Evolutionary conservation across 169 alveolate genomes (phyloP).

Genomic region (Plasmodium knowlesi): DNA sequence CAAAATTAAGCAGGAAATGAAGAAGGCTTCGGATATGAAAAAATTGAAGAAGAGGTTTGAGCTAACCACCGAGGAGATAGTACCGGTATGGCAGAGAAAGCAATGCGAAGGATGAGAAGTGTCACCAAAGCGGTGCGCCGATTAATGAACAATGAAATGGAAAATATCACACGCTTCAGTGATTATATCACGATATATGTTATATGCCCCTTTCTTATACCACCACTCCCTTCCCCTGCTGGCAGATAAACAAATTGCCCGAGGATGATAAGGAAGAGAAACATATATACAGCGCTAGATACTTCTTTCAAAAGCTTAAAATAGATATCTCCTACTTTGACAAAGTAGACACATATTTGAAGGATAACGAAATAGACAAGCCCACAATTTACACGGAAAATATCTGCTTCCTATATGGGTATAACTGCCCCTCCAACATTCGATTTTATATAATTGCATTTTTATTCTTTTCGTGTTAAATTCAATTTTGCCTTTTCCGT

Average conservation of each 20-base stretch:
- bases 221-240: not conserved
- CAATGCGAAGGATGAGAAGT: not conserved
- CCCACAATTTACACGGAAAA: conserved; percentile 68
- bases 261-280: conserved; percentile 71
- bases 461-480: not conserved
- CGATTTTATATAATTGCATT: not conserved
- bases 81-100: conserved; percentile 43
- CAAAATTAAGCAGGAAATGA: conserved; percentile 78
- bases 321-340: conserved; percentile 70
- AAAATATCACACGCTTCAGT: not conserved
- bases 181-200: not conserved
- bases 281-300: conserved; percentile 56
- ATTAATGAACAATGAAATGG: not conserved
- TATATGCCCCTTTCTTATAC: not conserved
- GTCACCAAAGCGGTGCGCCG: not conserved
- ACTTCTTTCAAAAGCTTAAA: conserved; percentile 70
- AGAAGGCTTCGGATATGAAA: conserved; percentile 80
- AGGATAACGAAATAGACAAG: conserved; percentile 51
- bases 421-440: not conserved
- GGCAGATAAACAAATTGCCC: conserved; percentile 51
- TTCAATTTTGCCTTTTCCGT: not conserved
- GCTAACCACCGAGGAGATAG: conserved; percentile 78
- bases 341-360: conserved; percentile 49
- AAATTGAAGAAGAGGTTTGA: conserved; percentile 80
- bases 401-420: conserved; percentile 73